Percentiles rank a stretch among this genome's conserved stretches.
These are phyloP conservation scores for Mycena chlorophos DNA, from an alignment of 768 basidiomycete species.

Conservation along the genomic window DNA sequence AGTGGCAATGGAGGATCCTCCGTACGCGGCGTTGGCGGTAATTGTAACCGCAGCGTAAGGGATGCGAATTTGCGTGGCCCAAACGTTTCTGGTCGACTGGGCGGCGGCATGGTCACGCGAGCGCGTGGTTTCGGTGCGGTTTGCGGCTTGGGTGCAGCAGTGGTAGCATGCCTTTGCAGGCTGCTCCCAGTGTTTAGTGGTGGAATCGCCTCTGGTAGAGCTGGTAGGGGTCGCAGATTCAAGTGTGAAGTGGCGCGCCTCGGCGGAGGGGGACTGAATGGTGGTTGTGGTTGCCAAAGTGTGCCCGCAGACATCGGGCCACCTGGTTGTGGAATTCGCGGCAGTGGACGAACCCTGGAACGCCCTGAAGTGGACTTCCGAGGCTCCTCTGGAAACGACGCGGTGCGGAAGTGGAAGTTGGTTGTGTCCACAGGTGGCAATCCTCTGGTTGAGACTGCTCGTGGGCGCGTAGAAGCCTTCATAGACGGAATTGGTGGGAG, in stretches of 20 bases:
- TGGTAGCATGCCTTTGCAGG: slow-evolving; percentile 8
- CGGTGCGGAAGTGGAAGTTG: too few relatives aligned
- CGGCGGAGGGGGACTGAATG: slow-evolving; percentile 5
- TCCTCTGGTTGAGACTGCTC: too few relatives aligned
- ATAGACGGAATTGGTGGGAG: too few relatives aligned
- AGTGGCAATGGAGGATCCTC: neutral
- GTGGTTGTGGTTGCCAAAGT: too few relatives aligned
- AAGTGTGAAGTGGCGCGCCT: slow-evolving; percentile 5
- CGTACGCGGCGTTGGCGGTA: neutral
- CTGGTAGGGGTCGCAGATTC: slow-evolving; percentile 15
- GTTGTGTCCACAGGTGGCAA: too few relatives aligned
- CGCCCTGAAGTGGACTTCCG: too few relatives aligned
- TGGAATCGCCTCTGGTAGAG: slow-evolving; percentile 11
- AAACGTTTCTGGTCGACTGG: neutral
- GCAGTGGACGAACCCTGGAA: too few relatives aligned
- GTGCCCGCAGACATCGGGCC: too few relatives aligned
- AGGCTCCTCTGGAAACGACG: too few relatives aligned
- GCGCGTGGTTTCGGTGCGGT: neutral
- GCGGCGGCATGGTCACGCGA: neutral
- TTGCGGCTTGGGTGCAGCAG: slow-evolving; percentile 4
- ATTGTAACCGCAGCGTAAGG: slow-evolving; percentile 12
- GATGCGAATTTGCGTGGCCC: slow-evolving; percentile 11
- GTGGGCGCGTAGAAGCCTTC: too few relatives aligned
- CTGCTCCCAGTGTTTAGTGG: neutral
- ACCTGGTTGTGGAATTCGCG: too few relatives aligned